These are phyloP conservation scores for Russula sp. DNA, from an alignment of 768 basidiomycete species.

Conservation along the genomic window DNA sequence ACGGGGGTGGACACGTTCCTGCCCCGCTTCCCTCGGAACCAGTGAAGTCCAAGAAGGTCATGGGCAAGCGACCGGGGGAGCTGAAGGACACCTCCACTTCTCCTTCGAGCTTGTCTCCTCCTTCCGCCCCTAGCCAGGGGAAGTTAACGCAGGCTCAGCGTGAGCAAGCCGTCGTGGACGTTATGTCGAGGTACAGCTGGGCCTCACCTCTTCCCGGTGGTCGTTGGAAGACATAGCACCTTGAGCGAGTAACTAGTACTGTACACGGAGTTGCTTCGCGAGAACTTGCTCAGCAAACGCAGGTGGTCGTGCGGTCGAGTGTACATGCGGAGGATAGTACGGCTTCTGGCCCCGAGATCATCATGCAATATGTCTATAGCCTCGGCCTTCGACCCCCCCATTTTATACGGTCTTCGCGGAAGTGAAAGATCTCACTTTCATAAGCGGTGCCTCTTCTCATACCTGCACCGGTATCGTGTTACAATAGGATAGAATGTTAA, in stretches of 20 bases:
- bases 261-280: neutral
- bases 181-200: neutral
- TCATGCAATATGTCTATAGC: no score
- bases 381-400: no score
- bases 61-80: neutral
- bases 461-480: no score
- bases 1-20: neutral
- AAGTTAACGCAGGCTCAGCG: constrained; percentile 1
- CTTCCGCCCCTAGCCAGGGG: neutral
- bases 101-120: no score
- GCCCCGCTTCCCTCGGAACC: neutral
- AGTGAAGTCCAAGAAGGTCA: neutral
- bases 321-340: no score
- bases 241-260: neutral
- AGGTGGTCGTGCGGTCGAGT: neutral
- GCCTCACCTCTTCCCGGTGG: neutral
- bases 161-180: constrained; percentile 2
- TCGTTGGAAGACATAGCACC: neutral
- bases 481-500: no score
- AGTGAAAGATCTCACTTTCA: no score
- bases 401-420: no score
- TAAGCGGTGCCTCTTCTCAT: no score
- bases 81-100: neutral
- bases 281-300: neutral
- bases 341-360: no score